These are phyloP conservation scores for Vitis hybrid DNA, from an alignment of 177 flowering plant species.

Conservation along the genomic window DNA sequence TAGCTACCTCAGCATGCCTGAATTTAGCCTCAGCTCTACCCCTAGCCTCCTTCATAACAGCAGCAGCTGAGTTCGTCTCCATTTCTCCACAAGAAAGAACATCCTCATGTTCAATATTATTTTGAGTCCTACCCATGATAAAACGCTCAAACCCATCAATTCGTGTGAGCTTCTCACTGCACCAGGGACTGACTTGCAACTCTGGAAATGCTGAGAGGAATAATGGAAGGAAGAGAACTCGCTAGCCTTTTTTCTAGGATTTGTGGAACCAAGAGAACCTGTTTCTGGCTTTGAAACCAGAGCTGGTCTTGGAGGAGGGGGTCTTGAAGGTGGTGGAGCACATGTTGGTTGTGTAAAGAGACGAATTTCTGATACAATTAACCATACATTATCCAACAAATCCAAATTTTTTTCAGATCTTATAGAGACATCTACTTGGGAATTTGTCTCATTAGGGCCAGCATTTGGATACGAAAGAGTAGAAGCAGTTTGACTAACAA, in stretches of 20 bases:
- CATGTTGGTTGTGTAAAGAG: constrained; percentile 86
- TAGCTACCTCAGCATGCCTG: constrained; percentile 60
- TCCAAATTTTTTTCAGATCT: constrained; percentile 45
- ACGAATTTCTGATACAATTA: constrained; percentile 87
- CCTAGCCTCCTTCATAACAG: constrained; percentile 72
- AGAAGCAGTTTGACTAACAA: constrained; percentile 34
- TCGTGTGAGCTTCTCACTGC: constrained; percentile 37
- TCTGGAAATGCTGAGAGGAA: constrained; percentile 37
- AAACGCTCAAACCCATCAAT: constrained; percentile 81
- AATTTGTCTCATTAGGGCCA: constrained; percentile 30
- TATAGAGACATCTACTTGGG: constrained; percentile 30
- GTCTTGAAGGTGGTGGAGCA: constrained; percentile 98
- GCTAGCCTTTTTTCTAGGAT: constrained; percentile 47
- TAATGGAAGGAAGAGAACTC: constrained; percentile 40
- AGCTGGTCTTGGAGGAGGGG: constrained; percentile 82
- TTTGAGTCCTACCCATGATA: constrained; percentile 54
- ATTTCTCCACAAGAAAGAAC: constrained; percentile 52
- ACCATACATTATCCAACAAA: constrained; percentile 70
- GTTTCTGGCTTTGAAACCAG: constrained; percentile 37
- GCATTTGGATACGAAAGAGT: constrained; percentile 36
- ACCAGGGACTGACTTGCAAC: constrained; percentile 41
- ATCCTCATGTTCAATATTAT: constrained; percentile 36
- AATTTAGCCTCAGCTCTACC: constrained; percentile 73
- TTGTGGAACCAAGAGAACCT: constrained; percentile 33
- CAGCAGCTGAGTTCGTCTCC: constrained; percentile 64